Evolutionary conservation across 306 rosid genomes (phyloP), one percentile per base, ranked within the genome.

Genomic region (Sicyos baderoa): DNA sequence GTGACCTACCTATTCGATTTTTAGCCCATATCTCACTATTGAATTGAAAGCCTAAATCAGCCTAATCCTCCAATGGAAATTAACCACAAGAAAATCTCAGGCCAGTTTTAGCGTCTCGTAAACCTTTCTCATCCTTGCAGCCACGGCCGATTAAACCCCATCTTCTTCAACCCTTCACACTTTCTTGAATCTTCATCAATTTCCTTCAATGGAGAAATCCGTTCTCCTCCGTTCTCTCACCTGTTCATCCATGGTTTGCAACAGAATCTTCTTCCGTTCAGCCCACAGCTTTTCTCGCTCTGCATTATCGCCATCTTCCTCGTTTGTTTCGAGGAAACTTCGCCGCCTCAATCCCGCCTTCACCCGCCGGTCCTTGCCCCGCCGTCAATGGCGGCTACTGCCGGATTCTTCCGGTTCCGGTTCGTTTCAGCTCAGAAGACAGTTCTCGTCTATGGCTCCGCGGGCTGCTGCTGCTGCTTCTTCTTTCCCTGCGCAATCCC

Each of bases 381-480:
- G 84, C 80, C 86, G 88, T 75, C 78, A 62, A 64, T 32, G 70
- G 73, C 74, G 78, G 67, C 73, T 82, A 54, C 73, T 65, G 29
- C 79, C 76, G 7, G n/a, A 71, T 29, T 51, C 87, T 19, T 72
- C 78, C 0, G 54, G 75, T 11, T 37, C 72, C 61, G 23, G 70
- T 37, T 74, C 75, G 23, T 21, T 54, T 67, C 48, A 71, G 71
- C 54, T 78, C 74, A 55, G 81, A 1, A 77, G 71, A 45, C 82
- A 72, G 55, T 86, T 87, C 80, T 86, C 96, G 16, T 68, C 92
- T 15, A 65, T 87, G 58, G 79, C 89, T 54, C 76, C 86, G 1
- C 83, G 85, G 37, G 96, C 96, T 51, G 81, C 88, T 74, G 84
- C 91, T 52, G 96, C 96, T 50, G 81, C 88, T 74, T 83, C 91